Evolutionary conservation across 2,329 filamentous ascomycete genomes (phyloP), one percentile per base, ranked within the genome.

Genomic region (Trichoderma oligosporum): DNA sequence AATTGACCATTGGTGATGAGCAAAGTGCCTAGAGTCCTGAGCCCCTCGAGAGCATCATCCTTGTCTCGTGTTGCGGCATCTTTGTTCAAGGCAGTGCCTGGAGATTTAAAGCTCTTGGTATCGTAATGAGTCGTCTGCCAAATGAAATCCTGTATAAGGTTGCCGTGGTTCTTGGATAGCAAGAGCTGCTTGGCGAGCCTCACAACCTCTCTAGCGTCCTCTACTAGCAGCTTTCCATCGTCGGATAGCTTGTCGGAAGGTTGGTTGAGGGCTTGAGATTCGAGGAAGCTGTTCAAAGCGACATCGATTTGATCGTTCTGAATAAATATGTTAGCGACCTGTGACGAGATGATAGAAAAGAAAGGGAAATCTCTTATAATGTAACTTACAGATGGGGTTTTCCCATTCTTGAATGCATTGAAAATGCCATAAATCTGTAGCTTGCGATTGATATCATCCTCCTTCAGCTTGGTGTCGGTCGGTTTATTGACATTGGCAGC

Each of bases 1-100:
- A 96, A 97, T 71, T 97, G 92, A 63, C 94, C 94, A 67, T 99
- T 99, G 66, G 92, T 96, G 67, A 97, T 88, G 66, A 97, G 78
- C 57, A 99, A 79, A 16, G 88, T 92, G 51, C 93, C 94, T 1
- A 99, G 79, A 3, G 91, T 96, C 65, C 91, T 86, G 42, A 99
- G 75, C 24, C 93, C 94, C 62, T 96, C 84, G 7, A 95, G 78
- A 1, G 88, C 91, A 70, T 93, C 82, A 62, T 94, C 84, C 38
- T 87, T 90, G 70, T 99, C 90, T 69, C 93, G 86, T 74, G 88
- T 84, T 24, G 89, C 89, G 2, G 82, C 81, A 1, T 89, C 85
- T 77, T 91, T 95, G 68, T 84, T 82, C 46, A 96, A 66, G 0
- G 91, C 87, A 1, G 83, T 81, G 56, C 80, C 78, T 3, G 90